Evolutionary conservation across 768 basidiomycete genomes (phyloP).

Genomic region (Kwoniella heveanensis): DNA sequence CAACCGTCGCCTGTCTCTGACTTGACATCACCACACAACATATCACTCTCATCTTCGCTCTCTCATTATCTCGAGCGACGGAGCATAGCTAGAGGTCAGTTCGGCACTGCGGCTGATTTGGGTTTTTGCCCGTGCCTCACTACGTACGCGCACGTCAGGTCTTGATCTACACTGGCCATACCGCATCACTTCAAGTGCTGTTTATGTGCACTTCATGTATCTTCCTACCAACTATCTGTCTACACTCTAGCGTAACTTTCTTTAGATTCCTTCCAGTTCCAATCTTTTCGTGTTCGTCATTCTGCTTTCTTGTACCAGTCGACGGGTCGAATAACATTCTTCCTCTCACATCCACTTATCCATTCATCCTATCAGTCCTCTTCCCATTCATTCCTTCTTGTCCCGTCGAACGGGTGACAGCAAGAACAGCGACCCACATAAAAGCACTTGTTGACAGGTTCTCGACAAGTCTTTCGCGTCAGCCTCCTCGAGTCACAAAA

Average conservation of each 20-base stretch:
- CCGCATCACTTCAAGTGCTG: neutral
- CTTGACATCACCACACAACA: neutral
- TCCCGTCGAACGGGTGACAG: neutral
- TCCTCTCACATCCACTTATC: neutral
- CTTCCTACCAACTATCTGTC: too few species aligned
- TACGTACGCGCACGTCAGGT: constrained; percentile 2
- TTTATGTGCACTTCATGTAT: neutral
- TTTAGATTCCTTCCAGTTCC: neutral
- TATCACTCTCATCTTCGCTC: neutral
- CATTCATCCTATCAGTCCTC: neutral
- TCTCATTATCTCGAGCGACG: too few species aligned
- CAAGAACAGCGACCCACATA: neutral
- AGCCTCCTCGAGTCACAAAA: neutral
- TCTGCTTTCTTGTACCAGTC: neutral
- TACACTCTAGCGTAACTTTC: neutral
- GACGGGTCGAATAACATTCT: neutral
- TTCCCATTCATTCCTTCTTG: neutral
- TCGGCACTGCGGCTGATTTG: neutral
- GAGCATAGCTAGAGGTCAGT: neutral
- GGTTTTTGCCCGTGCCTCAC: neutral
- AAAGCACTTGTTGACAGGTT: neutral
- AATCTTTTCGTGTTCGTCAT: neutral
- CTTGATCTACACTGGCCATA: neutral
- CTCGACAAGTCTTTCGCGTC: neutral
- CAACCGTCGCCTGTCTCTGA: neutral